Conservation (phyloP, 139 green algal species). For the Nannochloris sp. region DNA sequence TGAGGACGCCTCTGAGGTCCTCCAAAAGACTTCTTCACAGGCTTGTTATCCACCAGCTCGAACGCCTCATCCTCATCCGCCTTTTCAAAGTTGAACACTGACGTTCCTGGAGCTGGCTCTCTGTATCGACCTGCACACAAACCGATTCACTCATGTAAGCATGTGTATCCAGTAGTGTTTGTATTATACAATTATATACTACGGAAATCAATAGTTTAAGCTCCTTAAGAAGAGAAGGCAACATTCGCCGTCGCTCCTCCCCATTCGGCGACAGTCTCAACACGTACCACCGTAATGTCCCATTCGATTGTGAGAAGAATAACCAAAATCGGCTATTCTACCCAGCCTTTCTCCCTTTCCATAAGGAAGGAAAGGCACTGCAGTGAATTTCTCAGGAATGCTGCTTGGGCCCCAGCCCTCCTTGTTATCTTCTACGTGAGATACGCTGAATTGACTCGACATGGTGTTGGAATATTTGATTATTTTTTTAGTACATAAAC, state of each 20-base stretch:
- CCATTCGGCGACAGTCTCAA: background rate
- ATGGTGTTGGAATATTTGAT: no score
- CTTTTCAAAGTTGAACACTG: constrained; percentile 93
- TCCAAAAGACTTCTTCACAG: constrained; percentile 39
- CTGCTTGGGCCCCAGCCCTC: constrained; percentile 79
- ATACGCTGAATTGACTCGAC: constrained; percentile 4
- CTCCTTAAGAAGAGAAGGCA: background rate
- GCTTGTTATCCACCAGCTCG: constrained; percentile 89
- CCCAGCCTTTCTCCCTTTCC: constrained; percentile 88
- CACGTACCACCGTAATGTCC: constrained; percentile 12
- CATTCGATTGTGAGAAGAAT: background rate
- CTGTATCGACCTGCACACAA: constrained; percentile 24
- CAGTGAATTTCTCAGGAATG: constrained; percentile 74
- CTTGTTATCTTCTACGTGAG: constrained; percentile 66
- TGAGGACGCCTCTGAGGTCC: constrained; percentile 6
- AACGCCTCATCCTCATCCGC: constrained; percentile 94
- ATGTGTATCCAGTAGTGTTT: background rate
- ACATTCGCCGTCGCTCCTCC: background rate
- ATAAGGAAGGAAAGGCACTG: constrained; percentile 92
- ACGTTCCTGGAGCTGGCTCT: constrained; percentile 31
- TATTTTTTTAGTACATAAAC: no score
- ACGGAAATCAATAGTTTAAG: constrained; percentile 8
- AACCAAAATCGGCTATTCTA: constrained; percentile 44
- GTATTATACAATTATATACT: background rate
- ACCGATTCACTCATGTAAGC: background rate